These are phyloP conservation scores for Shiraia sp. DNA, from an alignment of 2,329 filamentous ascomycete species.

Conservation along the genomic window DNA sequence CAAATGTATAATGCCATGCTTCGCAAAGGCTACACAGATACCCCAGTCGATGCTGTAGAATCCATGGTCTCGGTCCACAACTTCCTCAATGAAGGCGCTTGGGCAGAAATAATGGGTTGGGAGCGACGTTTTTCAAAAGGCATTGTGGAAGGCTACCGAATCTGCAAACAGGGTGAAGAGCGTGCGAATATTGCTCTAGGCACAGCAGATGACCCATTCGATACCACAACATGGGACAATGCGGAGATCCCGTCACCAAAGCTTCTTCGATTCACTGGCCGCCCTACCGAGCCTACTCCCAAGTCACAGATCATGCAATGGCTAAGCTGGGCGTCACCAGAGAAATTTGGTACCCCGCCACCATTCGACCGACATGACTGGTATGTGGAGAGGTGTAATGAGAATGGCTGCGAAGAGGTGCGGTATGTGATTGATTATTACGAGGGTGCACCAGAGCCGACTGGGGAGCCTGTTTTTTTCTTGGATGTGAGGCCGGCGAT, in stretches of 20 bases:
- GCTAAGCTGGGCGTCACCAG: slow-evolving; percentile 77
- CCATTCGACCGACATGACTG: slow-evolving; percentile 98
- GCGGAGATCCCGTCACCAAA: slow-evolving; percentile 62
- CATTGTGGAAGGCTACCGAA: slow-evolving; percentile 70
- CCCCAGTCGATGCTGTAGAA: slow-evolving; percentile 89
- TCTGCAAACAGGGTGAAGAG: slow-evolving; percentile 76
- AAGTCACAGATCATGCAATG: slow-evolving; percentile 85
- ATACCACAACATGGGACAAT: slow-evolving; percentile 41
- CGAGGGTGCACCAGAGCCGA: slow-evolving; percentile 76
- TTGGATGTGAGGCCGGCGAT: slow-evolving; percentile 91
- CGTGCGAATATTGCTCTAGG: slow-evolving; percentile 59
- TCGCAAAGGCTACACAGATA: slow-evolving; percentile 94
- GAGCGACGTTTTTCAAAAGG: slow-evolving; percentile 83
- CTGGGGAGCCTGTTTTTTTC: slow-evolving; percentile 91
- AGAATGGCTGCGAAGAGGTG: slow-evolving; percentile 73
- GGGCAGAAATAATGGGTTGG: slow-evolving; percentile 93
- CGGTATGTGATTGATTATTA: slow-evolving; percentile 99
- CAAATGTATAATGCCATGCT: slow-evolving; percentile 99
- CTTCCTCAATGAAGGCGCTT: slow-evolving; percentile 96
- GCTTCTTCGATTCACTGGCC: slow-evolving; percentile 83
- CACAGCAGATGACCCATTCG: slow-evolving; percentile 34
- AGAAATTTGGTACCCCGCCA: slow-evolving; percentile 75
- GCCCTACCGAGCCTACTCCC: slow-evolving; percentile 86
- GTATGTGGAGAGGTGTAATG: slow-evolving; percentile 77
- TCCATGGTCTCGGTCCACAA: slow-evolving; percentile 98